A percentile compares a stretch with the other conserved stretches of the same genome.
Conservation (phyloP, 805 yeast genomes). For the Ogataea neopini region DNA sequence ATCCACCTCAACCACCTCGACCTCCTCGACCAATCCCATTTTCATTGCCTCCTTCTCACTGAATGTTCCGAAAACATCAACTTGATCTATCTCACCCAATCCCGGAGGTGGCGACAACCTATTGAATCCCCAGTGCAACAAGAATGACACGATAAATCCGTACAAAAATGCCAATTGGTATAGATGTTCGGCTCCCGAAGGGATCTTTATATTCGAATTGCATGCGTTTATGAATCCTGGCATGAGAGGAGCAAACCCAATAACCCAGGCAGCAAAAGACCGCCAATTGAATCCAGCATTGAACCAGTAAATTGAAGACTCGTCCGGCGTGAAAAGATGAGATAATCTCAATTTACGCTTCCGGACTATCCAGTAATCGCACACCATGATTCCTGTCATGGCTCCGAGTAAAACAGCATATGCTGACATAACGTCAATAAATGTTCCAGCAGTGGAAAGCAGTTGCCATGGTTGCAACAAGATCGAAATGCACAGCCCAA, state of each 20-base stretch:
- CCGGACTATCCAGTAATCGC: conserved; percentile 67
- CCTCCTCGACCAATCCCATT: conserved; percentile 27
- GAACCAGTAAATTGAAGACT: conserved; percentile 53
- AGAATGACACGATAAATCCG: conserved; percentile 44
- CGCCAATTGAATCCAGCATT: conserved; percentile 57
- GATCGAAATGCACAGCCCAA: conserved; percentile 38
- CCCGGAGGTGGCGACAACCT: conserved; percentile 40
- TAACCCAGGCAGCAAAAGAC: conserved; percentile 48
- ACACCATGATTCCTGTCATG: conserved; percentile 67
- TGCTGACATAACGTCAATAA: conserved; percentile 26
- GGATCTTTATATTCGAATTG: conserved; percentile 30
- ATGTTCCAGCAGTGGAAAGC: conserved; percentile 36
- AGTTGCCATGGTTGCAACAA: conserved; percentile 44
- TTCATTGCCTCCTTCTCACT: conserved; percentile 35
- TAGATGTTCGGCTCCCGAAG: conserved; percentile 43
- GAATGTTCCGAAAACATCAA: conserved; percentile 35
- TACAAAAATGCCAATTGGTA: conserved; percentile 46
- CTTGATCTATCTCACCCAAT: conserved; percentile 36
- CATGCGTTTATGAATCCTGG: conserved; percentile 42
- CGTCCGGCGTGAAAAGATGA: conserved; percentile 55
- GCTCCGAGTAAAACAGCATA: conserved; percentile 50
- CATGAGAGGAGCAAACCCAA: conserved; percentile 49
- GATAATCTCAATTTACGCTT: conserved; percentile 43
- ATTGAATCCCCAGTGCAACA: conserved; percentile 37
- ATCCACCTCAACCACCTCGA: not conserved